Evolutionary conservation across 164 flowering plant genomes (phyloP).

Genomic region (Piper longum): DNA sequence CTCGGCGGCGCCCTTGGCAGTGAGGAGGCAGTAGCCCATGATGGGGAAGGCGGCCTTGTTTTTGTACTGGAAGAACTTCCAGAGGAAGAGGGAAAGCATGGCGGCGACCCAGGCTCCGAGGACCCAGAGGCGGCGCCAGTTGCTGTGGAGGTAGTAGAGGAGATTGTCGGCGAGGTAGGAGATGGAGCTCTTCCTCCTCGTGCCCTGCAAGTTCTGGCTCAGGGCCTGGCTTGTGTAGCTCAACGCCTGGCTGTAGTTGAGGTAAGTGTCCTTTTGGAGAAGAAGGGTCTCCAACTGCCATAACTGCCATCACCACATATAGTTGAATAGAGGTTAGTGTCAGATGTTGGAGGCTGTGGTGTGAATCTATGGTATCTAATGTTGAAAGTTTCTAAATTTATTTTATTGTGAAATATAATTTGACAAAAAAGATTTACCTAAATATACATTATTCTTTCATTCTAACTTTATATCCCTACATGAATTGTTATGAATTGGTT

Average conservation of each 20-base stretch:
- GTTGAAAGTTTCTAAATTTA: too few relatives aligned
- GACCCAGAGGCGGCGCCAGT: constrained; percentile 89
- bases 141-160: constrained; percentile 53
- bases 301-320: constrained; percentile 30
- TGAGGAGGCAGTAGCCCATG: constrained; percentile 88
- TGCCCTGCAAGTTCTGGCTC: constrained; percentile 87
- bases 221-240: constrained; percentile 97
- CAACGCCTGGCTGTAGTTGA: constrained; percentile 92
- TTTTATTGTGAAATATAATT: too few relatives aligned
- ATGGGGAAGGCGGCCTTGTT: constrained; percentile 49
- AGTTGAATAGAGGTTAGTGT: too few relatives aligned
- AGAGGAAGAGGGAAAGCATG: constrained; percentile 59
- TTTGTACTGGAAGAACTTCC: constrained; percentile 84
- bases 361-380: too few relatives aligned
- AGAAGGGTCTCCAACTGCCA: constrained; percentile 97
- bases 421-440: too few relatives aligned
- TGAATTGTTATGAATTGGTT: too few relatives aligned
- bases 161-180: constrained; percentile 32
- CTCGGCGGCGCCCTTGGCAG: constrained; percentile 97
- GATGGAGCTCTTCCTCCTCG: constrained; percentile 41
- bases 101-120: constrained; percentile 54
- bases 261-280: constrained; percentile 88
- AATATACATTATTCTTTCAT: too few relatives aligned
- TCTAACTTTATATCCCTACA: too few relatives aligned
- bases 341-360: too few relatives aligned